These are phyloP conservation scores for Stemphylium beticola DNA, from an alignment of 2,329 filamentous ascomycete species.

Conservation along the genomic window DNA sequence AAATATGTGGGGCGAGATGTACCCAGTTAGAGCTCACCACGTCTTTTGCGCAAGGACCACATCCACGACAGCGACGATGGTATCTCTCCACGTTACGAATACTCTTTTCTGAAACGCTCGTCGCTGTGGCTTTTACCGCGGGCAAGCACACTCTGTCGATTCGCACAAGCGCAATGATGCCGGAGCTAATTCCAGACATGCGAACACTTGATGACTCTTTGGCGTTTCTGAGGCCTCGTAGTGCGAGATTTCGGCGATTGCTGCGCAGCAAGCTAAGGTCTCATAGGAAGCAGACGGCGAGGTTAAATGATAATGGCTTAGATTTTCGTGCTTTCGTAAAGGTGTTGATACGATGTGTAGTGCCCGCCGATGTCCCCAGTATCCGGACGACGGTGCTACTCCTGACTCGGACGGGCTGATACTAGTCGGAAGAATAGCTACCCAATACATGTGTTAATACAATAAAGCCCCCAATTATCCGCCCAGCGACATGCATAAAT, in stretches of 20 bases:
- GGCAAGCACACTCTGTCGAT: too few species aligned
- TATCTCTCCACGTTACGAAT: too few species aligned
- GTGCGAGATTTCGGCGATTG: too few species aligned
- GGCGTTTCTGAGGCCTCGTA: too few species aligned
- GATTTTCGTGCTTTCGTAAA: conserved; percentile 6
- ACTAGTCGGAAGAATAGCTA: conserved; percentile 2
- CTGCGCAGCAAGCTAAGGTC: too few species aligned
- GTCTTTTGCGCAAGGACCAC: neutral
- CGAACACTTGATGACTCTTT: too few species aligned
- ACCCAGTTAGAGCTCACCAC: conserved; percentile 4
- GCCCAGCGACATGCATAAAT: neutral
- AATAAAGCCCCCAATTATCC: conserved; percentile 4
- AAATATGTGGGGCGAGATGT: neutral
- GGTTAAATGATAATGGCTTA: conserved; percentile 1
- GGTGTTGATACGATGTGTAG: conserved; percentile 1
- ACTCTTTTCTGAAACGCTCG: too few species aligned
- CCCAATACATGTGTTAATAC: conserved; percentile 12
- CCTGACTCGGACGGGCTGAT: neutral
- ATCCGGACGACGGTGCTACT: neutral
- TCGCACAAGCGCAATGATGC: too few species aligned
- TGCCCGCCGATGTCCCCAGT: neutral
- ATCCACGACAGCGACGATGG: conserved; percentile 1
- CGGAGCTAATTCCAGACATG: too few species aligned
- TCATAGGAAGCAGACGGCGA: too few species aligned
- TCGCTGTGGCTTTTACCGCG: too few species aligned